Base-by-base conservation (phyloP, 1,139 yeast genomes). In the Hansenula lynferdii region DNA sequence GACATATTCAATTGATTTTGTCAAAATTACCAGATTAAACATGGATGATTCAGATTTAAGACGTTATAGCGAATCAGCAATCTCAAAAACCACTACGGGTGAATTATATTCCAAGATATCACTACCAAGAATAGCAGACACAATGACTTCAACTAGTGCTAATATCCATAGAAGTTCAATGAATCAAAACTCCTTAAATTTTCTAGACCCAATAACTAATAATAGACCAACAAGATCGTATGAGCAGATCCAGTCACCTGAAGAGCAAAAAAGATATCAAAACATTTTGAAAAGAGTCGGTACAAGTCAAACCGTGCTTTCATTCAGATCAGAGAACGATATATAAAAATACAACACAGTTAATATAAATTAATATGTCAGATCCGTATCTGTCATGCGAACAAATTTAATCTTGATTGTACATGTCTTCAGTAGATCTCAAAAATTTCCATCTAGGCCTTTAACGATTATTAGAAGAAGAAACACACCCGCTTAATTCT, bases 1-100 rank as follows among this genome's bases (percentile, higher is more conserved):
- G 70, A 67, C 68, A 34, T 43, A 60, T 5, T 61, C 66, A 12
- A 57, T 69, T 21, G 56, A 51, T 29, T 57, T 64, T 31, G 47
- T 53, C 11, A 48, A 49, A 24, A 34, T 35, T 3, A 34, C 48
- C 8, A 41, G 44, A 27, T 5, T 28, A 8, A 41, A 33, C n/a
- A 23, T 37, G 23, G 40, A 25, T 14, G 30, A 27, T 21, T 7
- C 28, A 16, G 23, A 33, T 19, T 6, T 20, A 18, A 17, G 24
- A 22, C 18, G 11, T 11, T 43, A 45, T 32, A n/a, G 44, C 1
- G 32, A 38, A 11, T 40, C 44, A 14, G 39, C 34, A 15, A 12
- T 30, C 1, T 41, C 48, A 15, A 35, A 28, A 27, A 34, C 43
- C 1, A 38, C 47, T n/a, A 22, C 33, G n/a, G 31, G 31, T 7